phyloP scores from a whole-genome alignment of 140 eudicot genomes.

The Flaveria floridana region DNA sequence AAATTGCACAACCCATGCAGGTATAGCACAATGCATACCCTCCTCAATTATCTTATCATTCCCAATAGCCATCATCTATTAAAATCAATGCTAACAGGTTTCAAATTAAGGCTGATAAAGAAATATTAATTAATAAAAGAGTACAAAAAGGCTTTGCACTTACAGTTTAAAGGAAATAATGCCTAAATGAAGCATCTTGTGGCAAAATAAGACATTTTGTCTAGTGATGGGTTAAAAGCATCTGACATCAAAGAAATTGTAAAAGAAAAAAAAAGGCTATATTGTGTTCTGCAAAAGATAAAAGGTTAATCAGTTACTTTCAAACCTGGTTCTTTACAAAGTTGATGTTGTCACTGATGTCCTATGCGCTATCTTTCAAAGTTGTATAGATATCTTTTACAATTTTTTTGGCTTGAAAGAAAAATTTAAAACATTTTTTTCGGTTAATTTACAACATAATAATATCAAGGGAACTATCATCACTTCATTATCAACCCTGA shows the following conservation, averaged over 20 bases:
- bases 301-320: conserved; percentile 15
- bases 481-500: conserved; percentile 1
- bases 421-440: conserved; percentile 3
- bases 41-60: conserved; percentile 74
- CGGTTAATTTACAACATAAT: conserved; percentile 19
- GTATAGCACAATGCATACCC: conserved; percentile 73
- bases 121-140: background rate
- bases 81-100: conserved; percentile 26
- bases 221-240: conserved; percentile 73
- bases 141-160: conserved; percentile 32
- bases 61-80: conserved; percentile 62
- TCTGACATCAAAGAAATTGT: conserved; percentile 60
- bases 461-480: background rate
- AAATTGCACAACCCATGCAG: conserved; percentile 90
- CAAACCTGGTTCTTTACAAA: conserved; percentile 70
- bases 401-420: conserved; percentile 62
- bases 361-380: conserved; percentile 63
- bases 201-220: conserved; percentile 58
- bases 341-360: conserved; percentile 48
- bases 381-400: conserved; percentile 58
- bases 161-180: conserved; percentile 53
- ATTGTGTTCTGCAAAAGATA: conserved; percentile 59
- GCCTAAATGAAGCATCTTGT: conserved; percentile 70
- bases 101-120: background rate
- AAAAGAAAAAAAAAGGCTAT: conserved; percentile 66